These are phyloP conservation scores for Talaromyces funiculosus DNA, from an alignment of 2,329 filamentous ascomycete species.

Conservation along the genomic window DNA sequence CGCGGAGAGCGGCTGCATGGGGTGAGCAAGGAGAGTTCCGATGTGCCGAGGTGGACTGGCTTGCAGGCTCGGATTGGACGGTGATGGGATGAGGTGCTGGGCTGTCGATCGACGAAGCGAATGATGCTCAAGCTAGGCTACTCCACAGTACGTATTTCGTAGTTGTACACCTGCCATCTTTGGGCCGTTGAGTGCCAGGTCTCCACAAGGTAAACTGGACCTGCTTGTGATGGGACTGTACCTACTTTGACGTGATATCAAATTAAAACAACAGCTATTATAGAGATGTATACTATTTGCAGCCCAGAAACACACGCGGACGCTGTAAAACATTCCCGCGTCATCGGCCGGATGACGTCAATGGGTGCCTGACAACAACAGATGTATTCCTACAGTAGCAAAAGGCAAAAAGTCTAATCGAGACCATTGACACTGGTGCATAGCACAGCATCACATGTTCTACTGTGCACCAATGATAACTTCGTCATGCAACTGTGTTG, in stretches of 20 bases:
- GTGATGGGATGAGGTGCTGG: neutral
- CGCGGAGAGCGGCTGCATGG: neutral
- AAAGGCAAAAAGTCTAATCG: too few relatives aligned
- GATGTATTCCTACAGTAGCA: too few relatives aligned
- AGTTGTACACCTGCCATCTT: neutral
- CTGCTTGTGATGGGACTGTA: neutral
- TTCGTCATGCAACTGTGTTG: too few relatives aligned
- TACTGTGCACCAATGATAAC: too few relatives aligned
- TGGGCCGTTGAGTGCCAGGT: neutral
- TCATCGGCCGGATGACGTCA: slow-evolving; percentile 1
- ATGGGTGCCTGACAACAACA: neutral
- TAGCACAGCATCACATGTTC: too few relatives aligned
- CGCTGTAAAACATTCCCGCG: neutral
- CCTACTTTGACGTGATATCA: neutral
- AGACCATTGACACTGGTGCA: too few relatives aligned
- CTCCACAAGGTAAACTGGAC: neutral
- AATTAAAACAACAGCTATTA: neutral
- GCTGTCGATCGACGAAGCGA: neutral
- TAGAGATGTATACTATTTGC: neutral
- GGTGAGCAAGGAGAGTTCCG: neutral
- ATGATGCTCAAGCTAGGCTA: too few relatives aligned
- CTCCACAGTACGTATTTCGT: too few relatives aligned
- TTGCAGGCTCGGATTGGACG: neutral
- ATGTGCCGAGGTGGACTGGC: neutral
- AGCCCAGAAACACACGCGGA: neutral